Percentiles rank a stretch among this genome's conserved stretches.
Evolutionary conservation across 2,329 filamentous ascomycete species (phyloP).

Genomic region (Aspergillus eucalypticola): DNA sequence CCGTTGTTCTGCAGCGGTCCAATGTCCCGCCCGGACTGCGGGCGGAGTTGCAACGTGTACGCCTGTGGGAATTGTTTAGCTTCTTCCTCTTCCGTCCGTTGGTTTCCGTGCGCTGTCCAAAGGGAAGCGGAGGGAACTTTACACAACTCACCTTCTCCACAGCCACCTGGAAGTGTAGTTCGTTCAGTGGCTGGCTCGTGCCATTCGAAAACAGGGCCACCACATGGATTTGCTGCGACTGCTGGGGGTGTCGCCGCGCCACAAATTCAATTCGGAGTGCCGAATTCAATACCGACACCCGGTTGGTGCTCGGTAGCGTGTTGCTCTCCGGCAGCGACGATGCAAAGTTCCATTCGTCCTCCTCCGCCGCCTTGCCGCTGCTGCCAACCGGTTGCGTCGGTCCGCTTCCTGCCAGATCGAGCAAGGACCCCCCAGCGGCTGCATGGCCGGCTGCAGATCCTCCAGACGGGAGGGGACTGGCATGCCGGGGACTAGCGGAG

Average conservation of each 20-base stretch:
- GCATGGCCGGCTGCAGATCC: slow-evolving; percentile 22
- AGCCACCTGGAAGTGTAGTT: slow-evolving; percentile 87
- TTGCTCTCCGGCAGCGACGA: slow-evolving; percentile 71
- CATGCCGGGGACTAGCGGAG: slow-evolving; percentile 53
- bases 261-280: slow-evolving; percentile 72
- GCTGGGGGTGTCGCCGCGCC: slow-evolving; percentile 60
- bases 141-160: slow-evolving; percentile 74
- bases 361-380: slow-evolving; percentile 53
- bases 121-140: no score
- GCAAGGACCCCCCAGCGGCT: slow-evolving; percentile 28
- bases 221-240: slow-evolving; percentile 64
- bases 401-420: slow-evolving; percentile 33
- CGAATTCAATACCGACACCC: slow-evolving; percentile 68
- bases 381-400: slow-evolving; percentile 28
- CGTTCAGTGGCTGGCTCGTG: slow-evolving; percentile 67
- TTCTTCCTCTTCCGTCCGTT: neutral
- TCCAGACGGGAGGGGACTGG: slow-evolving; percentile 39
- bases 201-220: slow-evolving; percentile 83
- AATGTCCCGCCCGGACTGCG: slow-evolving; percentile 78
- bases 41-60: slow-evolving; percentile 77
- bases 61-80: slow-evolving; percentile 54
- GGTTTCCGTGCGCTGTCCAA: neutral
- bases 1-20: slow-evolving; percentile 71
- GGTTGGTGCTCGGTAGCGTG: slow-evolving; percentile 61
- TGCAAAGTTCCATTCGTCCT: slow-evolving; percentile 93